Evolutionary conservation across 352 stramenopile genomes (phyloP), one percentile per base, ranked within the genome.

Genomic region (Pythium rishiriense): DNA sequence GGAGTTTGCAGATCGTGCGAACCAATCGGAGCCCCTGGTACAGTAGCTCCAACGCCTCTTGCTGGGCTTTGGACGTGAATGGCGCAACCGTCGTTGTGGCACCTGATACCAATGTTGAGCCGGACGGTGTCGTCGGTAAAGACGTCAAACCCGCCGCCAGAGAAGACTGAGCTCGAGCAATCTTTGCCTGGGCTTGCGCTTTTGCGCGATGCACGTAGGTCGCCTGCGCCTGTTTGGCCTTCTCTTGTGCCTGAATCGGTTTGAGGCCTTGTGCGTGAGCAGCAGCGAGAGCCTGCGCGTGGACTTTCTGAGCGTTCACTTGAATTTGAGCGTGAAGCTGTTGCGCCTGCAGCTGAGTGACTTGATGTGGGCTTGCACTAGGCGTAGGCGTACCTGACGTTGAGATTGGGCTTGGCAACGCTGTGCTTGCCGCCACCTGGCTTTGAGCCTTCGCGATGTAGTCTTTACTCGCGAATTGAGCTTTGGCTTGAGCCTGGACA

Each of bases 1-100:
- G 90, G 21, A 97, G 66, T 66, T 94, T 89, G 41, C 87, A 89
- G 15, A 99, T 80, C 35, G 91, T 93, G 62, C 96, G 80, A 31
- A 99, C 76, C 9, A 99, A 68, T 35, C 84, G 75, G 37, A 99
- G 83, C 3, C 97, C 97, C 70, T 99, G 94, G 41, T 98, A 90
- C 50, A 98, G 88, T 12, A 98, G 72, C 71, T 99, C 96, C n/a
- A 98, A 67, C 7, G 91, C 82, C 54, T 98, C 85, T 43, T 91
- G 79, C 29, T 97, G 87, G 3, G 72, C 65, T 48, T 93, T 94
- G 15, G 85, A 91, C 33, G 80, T 69, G 70, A 94, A 93, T 33
- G 79, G 73, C 24, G 61, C 52, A 5, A 55, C 42, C 1, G 31
- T 57, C 4, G 50, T 24, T 9, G 58, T 43, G 8, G 28, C 43